These are phyloP conservation scores for Xylogone sp. DNA, from an alignment of 2,329 filamentous ascomycete species.

Conservation along the genomic window DNA sequence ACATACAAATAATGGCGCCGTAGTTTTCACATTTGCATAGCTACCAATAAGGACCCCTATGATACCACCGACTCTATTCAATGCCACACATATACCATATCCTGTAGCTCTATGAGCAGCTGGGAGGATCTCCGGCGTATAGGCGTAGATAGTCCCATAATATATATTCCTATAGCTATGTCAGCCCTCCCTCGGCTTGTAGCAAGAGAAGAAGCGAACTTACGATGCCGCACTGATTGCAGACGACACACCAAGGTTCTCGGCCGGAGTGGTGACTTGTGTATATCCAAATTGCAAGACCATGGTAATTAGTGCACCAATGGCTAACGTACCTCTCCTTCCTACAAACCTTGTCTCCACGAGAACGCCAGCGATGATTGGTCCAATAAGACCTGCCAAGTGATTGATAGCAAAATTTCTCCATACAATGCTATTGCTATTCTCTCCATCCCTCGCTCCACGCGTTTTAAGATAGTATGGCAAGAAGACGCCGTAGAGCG, in stretches of 20 bases:
- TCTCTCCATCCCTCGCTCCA: constrained; percentile 28
- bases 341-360: constrained; percentile 4
- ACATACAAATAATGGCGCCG: constrained; percentile 1
- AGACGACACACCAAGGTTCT: constrained; percentile 4
- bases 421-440: constrained; percentile 1
- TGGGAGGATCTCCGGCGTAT: constrained; percentile 5
- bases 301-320: constrained; percentile 2
- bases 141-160: constrained; percentile 7
- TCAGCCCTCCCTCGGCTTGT: too few relatives aligned
- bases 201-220: background rate
- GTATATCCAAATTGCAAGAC: constrained; percentile 5
- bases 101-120: constrained; percentile 2
- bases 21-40: constrained; percentile 3
- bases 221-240: background rate
- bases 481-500: constrained; percentile 52
- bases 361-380: constrained; percentile 5
- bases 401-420: constrained; percentile 7
- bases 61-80: background rate
- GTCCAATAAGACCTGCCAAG: constrained; percentile 4
- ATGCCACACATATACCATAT: constrained; percentile 1
- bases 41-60: background rate
- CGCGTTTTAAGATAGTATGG: constrained; percentile 46
- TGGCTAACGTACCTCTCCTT: constrained; percentile 5
- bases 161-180: constrained; percentile 1
- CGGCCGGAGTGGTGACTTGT: constrained; percentile 1